Percentiles rank a stretch among this genome's conserved stretches.
These are phyloP conservation scores for Paspalum notatum DNA, from an alignment of 176 grass and related monocot species.

Conservation along the genomic window DNA sequence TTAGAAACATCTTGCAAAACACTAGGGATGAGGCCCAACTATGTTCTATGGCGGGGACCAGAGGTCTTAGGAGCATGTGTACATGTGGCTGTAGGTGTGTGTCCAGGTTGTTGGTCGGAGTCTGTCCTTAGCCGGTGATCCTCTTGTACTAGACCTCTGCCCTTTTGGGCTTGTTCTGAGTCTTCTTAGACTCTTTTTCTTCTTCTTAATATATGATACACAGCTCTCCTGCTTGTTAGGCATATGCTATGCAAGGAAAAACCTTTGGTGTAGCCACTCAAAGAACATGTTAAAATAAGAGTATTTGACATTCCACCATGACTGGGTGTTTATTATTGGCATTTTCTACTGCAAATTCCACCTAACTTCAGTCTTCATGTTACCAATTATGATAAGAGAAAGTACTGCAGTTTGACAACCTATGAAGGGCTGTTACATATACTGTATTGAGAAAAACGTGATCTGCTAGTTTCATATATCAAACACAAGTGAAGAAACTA, in stretches of 20 bases:
- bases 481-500: background rate
- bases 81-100: background rate
- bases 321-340: background rate
- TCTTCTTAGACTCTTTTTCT: slow-evolving; percentile 2
- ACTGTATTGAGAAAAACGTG: background rate
- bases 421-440: background rate
- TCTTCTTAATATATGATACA: background rate
- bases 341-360: background rate
- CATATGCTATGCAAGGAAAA: background rate
- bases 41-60: background rate
- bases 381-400: background rate
- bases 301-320: background rate
- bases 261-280: background rate
- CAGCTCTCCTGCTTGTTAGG: background rate
- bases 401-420: background rate
- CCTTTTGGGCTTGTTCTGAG: background rate
- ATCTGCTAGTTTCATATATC: background rate
- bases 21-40: background rate
- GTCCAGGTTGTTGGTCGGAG: background rate
- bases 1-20: background rate
- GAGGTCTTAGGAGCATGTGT: background rate
- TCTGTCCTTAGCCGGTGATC: background rate
- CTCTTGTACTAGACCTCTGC: background rate
- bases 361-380: background rate
- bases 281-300: background rate